phyloP scores from a whole-genome alignment of 805 yeast species.

The Yarrowia divulgata region DNA sequence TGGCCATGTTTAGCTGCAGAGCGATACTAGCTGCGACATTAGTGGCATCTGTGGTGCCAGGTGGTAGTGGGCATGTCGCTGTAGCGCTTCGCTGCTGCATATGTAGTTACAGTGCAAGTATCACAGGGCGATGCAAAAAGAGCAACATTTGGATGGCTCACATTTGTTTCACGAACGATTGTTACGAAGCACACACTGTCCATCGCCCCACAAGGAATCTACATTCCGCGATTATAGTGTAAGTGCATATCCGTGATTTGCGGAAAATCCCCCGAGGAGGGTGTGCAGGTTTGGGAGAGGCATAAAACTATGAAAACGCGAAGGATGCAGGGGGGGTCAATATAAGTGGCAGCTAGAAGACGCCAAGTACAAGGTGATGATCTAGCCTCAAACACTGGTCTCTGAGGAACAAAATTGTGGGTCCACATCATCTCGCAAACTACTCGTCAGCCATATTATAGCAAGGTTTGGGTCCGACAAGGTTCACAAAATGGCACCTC shows the following conservation, averaged over 20 bases:
- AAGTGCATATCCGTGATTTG: constrained; percentile 36
- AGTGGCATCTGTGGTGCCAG: background rate
- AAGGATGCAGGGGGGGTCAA: background rate
- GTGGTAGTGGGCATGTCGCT: background rate
- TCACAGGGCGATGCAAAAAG: background rate
- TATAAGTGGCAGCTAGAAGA: too few species aligned
- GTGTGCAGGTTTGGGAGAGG: background rate
- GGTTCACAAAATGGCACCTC: constrained; percentile 13
- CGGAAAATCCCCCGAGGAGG: constrained; percentile 34
- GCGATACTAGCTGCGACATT: constrained; percentile 1
- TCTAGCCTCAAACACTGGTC: background rate
- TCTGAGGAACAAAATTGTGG: background rate
- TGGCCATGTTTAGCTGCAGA: background rate
- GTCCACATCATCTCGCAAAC: background rate
- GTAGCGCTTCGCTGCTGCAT: too few species aligned
- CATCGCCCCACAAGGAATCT: too few species aligned
- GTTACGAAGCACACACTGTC: too few species aligned
- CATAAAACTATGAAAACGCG: background rate
- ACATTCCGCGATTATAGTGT: constrained; percentile 30
- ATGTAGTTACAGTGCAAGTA: too few species aligned
- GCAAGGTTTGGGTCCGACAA: constrained; percentile 6
- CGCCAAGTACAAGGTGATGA: too few species aligned
- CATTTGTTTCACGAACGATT: too few species aligned
- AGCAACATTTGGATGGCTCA: background rate
- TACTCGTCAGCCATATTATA: background rate